Evolutionary conservation across 352 stramenopile species (phyloP), one percentile per base, ranked within the genome.

Genomic region (Salisapilia sapeloensis): DNA sequence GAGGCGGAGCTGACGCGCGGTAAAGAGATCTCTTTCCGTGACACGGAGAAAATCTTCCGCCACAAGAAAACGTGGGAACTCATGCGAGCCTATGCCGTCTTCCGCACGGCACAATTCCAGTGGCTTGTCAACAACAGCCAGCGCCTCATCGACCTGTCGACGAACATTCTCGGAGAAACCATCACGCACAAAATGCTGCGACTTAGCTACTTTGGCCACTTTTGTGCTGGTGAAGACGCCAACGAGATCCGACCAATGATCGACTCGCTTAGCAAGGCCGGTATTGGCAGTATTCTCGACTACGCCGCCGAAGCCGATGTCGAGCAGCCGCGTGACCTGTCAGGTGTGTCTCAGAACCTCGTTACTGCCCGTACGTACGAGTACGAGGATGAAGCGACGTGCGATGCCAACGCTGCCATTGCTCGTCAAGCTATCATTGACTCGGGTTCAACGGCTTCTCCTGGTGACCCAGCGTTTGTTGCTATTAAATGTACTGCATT

Each of bases 401-500:
- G 92, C 48, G 92, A 99, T 43, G 59, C 60, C 6, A 94, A 96
- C 50, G 66, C 85, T 1, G 59, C 86, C 27, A 90, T 89, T 39
- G 75, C 70, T 11, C 66, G 71, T 19, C 63, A 85, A 40, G 69
- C 76, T 9, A 86, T 92, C 44, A 61, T 81, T 13, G 69, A 85
- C 19, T 66, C 76, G 0, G 71, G 65, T 12, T 32, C 40, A 14
- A 62, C 46, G 13, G 57, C 54, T 23, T 36, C 44, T 2, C 24
- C 35, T 0, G 61, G 57, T 12, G 65, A 82, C 44, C 60, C 66
- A 0, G 90, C 89, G 17, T 98, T 97, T 61, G 85, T 93, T 11
- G 93, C 93, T 20, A 86, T 98, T 45, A 99, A 99, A 60, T 84
- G 96, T 35, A 98, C 94, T 26, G 93, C 92, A 13, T 56, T 99